Evolutionary conservation across 2,329 filamentous ascomycete species (phyloP), one percentile per base, ranked within the genome.

Genomic region (Nannizziopsis barbatae): DNA sequence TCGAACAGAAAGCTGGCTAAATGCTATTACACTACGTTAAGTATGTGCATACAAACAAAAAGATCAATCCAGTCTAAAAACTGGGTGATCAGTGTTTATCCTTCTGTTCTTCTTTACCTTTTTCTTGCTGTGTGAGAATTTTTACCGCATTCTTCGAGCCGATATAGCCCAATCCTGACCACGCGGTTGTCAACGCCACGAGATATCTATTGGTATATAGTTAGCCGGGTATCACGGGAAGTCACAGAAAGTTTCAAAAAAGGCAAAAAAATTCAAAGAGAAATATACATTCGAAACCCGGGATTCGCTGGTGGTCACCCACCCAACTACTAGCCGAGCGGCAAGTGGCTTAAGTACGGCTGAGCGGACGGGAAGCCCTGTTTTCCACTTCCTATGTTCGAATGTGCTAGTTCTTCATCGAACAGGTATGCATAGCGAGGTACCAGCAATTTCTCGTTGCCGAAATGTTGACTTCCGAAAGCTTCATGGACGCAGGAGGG

Each of bases 81-180:
- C 7, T 7, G 7, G 22, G 22, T 27, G 7, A 7, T 27, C 7
- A 27, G 22, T 27, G 22, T 27, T 27, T 27, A 1, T 27, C 50
- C 57, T 58, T 10, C 53, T 53, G 6, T 54, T 56, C 12, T 64
- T 62, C 47, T 59, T 57, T 5, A 60, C 57, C 45, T 64, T 58
- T 41, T 62, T 62, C 50, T 60, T 61, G 45, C 68, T 71, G 67
- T 11, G 64, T 70, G 37, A 96, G 64, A 49, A 96, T 95, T 65
- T 84, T 93, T 30, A 96, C 89, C 0, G 88, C 90, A 58, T 94
- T 84, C 64, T 92, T 95, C 56, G 80, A 86, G 63, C 83, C 93
- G 5, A 94, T 75, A 63, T 98, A 98, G 65, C 89, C 95, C 11
- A 89, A 74, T 6, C 92, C 92, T 53, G 88, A 95, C 86, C 89